Percentiles rank a stretch among this genome's conserved stretches.
phyloP scores from a whole-genome alignment of 352 stramenopile genomes.

The Phytophthora sojae region DNA sequence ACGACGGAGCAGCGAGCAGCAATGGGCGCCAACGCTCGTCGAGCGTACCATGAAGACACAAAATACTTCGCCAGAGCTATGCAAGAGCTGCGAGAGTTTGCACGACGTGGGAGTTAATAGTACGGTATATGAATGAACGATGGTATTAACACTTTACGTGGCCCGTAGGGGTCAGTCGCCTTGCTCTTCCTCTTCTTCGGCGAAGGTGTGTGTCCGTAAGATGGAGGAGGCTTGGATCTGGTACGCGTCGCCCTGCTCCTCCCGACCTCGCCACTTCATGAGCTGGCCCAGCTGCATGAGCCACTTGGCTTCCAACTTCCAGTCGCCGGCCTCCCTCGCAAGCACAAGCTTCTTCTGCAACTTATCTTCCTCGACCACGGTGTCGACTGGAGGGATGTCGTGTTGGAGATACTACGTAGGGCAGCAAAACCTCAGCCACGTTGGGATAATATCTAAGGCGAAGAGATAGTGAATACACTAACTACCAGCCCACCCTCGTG shows the following conservation, averaged over 20 bases:
- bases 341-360: conserved; percentile 59
- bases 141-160: no score
- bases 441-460: background rate
- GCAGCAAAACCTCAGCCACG: background rate
- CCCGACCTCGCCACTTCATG: conserved; percentile 75
- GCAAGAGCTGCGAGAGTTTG: conserved; percentile 41
- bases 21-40: conserved; percentile 35
- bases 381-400: conserved; percentile 73
- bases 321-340: conserved; percentile 52
- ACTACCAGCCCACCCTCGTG: conserved; percentile 46
- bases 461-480: background rate
- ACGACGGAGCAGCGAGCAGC: conserved; percentile 38
- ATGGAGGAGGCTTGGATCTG: conserved; percentile 64
- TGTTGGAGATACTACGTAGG: conserved; percentile 66
- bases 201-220: conserved; percentile 65
- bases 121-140: background rate
- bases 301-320: conserved; percentile 70
- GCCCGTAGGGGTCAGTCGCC: conserved; percentile 10
- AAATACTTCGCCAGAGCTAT: conserved; percentile 57
- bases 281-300: conserved; percentile 78
- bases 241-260: conserved; percentile 56
- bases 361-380: conserved; percentile 79
- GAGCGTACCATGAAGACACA: conserved; percentile 55
- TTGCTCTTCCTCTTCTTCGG: conserved; percentile 34
- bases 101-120: conserved; percentile 20